A percentile compares a stretch with the other conserved stretches of the same genome.
These are phyloP conservation scores for Coccomyxa sp. DNA, from an alignment of 139 green algal species.

Conservation along the genomic window DNA sequence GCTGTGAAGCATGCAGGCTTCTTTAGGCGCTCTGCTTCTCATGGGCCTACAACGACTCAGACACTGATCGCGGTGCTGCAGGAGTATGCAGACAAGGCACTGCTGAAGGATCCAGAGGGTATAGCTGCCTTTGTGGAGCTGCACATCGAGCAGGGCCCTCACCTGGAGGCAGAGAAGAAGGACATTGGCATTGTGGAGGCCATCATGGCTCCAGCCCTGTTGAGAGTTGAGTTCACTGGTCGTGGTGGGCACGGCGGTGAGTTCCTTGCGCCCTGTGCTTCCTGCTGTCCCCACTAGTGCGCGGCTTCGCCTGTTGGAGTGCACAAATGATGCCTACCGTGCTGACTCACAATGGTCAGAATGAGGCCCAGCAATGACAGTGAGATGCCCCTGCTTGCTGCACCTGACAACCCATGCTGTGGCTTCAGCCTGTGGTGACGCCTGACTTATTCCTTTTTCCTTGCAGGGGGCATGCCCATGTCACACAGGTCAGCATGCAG, in stretches of 20 bases:
- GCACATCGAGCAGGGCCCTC: constrained; percentile 94
- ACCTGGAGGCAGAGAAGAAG: constrained; percentile 66
- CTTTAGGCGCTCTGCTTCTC: too few species aligned
- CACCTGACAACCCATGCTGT: too few species aligned
- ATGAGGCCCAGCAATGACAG: too few species aligned
- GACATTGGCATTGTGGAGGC: constrained; percentile 89
- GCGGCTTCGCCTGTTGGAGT: too few species aligned
- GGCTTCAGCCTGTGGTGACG: too few species aligned
- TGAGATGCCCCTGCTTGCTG: too few species aligned
- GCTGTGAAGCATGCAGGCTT: too few species aligned
- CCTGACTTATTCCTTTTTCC: too few species aligned
- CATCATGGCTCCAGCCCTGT: constrained; percentile 84
- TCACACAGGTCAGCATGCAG: constrained; percentile 28
- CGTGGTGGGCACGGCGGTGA: constrained; percentile 66
- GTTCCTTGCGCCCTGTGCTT: too few species aligned
- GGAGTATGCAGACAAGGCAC: constrained; percentile 9
- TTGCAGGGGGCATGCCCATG: constrained; percentile 79
- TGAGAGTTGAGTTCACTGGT: constrained; percentile 73
- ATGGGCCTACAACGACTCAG: not conserved
- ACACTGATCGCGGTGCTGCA: not conserved
- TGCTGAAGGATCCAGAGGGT: constrained; percentile 14
- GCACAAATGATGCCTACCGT: too few species aligned
- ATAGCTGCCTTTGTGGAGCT: constrained; percentile 90
- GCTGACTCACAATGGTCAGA: too few species aligned
- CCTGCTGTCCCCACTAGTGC: too few species aligned